Percentiles rank a stretch among this genome's conserved stretches.
phyloP scores from a whole-genome alignment of 495 filamentous ascomycete genomes.

The Neurospora sp. region DNA sequence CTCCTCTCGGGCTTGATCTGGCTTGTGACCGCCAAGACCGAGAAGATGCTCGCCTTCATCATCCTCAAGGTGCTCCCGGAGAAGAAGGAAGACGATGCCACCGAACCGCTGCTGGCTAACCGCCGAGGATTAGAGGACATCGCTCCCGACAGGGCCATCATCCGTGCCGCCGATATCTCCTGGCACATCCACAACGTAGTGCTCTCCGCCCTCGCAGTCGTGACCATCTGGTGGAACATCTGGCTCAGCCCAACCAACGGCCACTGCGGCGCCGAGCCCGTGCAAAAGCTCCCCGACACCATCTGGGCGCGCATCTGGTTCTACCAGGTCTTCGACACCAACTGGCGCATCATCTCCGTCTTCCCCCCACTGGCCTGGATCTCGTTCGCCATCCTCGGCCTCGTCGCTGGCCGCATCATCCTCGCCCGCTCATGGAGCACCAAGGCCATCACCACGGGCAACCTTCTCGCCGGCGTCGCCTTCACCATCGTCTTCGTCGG shows the following conservation, averaged over 20 bases:
- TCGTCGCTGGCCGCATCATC: constrained; percentile 26
- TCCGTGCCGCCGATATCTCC: constrained; percentile 16
- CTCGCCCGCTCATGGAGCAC: constrained; percentile 17
- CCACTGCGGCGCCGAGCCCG: constrained; percentile 10
- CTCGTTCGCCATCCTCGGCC: constrained; percentile 25
- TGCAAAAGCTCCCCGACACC: constrained; percentile 1
- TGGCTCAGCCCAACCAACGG: constrained; percentile 23
- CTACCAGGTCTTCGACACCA: constrained; percentile 1
- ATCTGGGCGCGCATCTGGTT: constrained; percentile 19
- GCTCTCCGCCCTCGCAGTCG: constrained; percentile 10
- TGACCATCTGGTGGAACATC: constrained; percentile 27
- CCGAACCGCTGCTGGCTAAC: constrained; percentile 12
- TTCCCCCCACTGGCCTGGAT: constrained; percentile 28
- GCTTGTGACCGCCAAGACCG: constrained; percentile 14
- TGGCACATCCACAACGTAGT: constrained; percentile 23
- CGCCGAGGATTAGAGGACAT: constrained; percentile 1
- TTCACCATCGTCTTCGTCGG: constrained; percentile 15
- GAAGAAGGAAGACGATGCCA: constrained; percentile 9
- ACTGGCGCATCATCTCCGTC: constrained; percentile 10
- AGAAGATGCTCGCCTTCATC: constrained; percentile 10
- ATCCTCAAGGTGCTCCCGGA: constrained; percentile 13
- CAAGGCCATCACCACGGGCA: constrained; percentile 11
- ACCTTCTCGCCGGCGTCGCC: constrained; percentile 9
- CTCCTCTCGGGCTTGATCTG: constrained; percentile 22
- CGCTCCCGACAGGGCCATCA: constrained; percentile 15